These are phyloP conservation scores for Neonectria hederae DNA, from an alignment of 2,329 filamentous ascomycete genomes.

Conservation along the genomic window DNA sequence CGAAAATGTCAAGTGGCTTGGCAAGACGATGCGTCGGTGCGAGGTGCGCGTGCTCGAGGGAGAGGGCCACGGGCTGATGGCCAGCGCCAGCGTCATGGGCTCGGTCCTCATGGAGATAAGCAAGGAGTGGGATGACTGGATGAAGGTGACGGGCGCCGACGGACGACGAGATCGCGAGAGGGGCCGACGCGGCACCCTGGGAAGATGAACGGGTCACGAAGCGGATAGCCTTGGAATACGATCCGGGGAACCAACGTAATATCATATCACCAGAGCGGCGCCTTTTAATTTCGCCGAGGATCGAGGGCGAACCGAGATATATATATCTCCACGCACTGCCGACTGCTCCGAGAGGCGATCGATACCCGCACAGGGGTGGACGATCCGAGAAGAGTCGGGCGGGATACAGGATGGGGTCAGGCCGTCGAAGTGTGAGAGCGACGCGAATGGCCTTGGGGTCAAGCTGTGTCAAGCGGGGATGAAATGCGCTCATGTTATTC, in stretches of 20 bases:
- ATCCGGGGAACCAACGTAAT: not conserved
- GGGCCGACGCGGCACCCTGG: conserved; percentile 42
- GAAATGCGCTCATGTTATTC: conserved; percentile 22
- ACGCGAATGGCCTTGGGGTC: not conserved
- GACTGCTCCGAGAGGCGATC: not conserved
- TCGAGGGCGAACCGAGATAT: not conserved
- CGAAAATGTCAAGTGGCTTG: conserved; percentile 94
- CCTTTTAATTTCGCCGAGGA: not conserved
- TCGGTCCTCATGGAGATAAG: conserved; percentile 94
- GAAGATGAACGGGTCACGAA: conserved; percentile 20
- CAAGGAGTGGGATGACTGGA: conserved; percentile 92
- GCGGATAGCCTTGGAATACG: not conserved
- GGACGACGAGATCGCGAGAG: conserved; percentile 47
- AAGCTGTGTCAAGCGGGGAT: not conserved
- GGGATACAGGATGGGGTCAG: not conserved
- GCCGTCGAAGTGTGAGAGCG: not conserved
- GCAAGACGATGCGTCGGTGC: conserved; percentile 91
- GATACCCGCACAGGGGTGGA: not conserved
- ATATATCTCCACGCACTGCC: not conserved
- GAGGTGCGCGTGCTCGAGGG: conserved; percentile 91
- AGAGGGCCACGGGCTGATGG: conserved; percentile 96
- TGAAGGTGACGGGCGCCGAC: conserved; percentile 63
- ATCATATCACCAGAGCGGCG: not conserved
- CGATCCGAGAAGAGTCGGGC: not conserved
- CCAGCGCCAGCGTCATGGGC: conserved; percentile 91